Evolutionary conservation across 345 rosid species (phyloP).

Genomic region (Populus euphratica): DNA sequence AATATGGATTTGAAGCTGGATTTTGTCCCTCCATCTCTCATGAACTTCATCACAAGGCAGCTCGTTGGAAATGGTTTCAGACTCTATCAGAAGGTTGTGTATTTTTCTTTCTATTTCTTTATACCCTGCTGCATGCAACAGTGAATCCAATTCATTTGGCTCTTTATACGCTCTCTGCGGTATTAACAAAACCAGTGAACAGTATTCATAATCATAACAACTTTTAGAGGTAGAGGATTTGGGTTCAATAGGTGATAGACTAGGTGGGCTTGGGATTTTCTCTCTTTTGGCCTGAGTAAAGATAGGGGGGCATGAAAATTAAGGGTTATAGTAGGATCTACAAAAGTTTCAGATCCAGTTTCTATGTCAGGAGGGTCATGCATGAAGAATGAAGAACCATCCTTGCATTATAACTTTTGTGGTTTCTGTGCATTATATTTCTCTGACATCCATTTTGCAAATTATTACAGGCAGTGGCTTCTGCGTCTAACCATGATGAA

Average conservation of each 20-base stretch:
- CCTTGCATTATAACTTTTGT: neutral
- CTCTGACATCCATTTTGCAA: conserved; percentile 10
- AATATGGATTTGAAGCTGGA: conserved; percentile 87
- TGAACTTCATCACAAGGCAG: conserved; percentile 88
- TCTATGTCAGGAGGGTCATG: neutral
- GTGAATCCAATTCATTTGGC: conserved; percentile 1
- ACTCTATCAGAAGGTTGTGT: conserved; percentile 83
- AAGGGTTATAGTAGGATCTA: neutral
- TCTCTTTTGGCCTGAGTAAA: neutral
- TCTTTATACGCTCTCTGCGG: neutral
- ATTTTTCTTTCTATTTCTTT: neutral
- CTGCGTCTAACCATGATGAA: conserved; percentile 53
- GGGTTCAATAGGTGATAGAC: neutral
- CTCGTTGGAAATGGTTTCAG: conserved; percentile 82
- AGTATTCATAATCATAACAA: neutral
- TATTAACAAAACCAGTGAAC: neutral
- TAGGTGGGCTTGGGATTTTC: neutral
- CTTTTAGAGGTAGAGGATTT: neutral
- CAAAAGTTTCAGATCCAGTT: neutral
- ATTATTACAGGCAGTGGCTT: conserved; percentile 59
- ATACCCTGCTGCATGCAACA: neutral
- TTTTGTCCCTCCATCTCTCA: conserved; percentile 80
- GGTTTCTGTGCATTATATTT: neutral
- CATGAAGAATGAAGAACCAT: neutral
- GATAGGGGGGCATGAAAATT: neutral